Percentiles rank a stretch among this genome's conserved stretches.
phyloP scores from a whole-genome alignment of 2,329 filamentous ascomycete species.

The Neopestalotiopsis clavispora region DNA sequence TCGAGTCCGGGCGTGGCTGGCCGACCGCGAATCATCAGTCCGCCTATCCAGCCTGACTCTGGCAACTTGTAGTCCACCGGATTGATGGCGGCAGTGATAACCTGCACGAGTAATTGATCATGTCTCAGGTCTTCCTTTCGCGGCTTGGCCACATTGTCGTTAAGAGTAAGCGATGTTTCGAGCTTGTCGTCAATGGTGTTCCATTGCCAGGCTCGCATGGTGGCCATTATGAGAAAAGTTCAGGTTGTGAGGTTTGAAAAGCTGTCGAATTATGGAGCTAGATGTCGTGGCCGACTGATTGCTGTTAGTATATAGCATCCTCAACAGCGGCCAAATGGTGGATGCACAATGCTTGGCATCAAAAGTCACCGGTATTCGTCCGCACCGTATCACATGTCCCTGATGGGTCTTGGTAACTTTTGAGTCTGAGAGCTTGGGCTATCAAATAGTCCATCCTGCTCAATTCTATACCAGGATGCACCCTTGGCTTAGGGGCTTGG shows the following conservation, averaged over 20 bases:
- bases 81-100: conserved; percentile 60
- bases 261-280: background rate
- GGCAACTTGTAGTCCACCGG: conserved; percentile 69
- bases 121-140: background rate
- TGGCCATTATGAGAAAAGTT: background rate
- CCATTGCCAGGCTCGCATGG: background rate
- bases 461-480: too few relatives aligned
- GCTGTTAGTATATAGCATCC: background rate
- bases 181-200: background rate
- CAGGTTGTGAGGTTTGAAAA: background rate
- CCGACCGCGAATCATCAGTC: conserved; percentile 39
- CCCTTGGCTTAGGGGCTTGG: too few relatives aligned
- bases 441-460: too few relatives aligned
- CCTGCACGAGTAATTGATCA: conserved; percentile 58
- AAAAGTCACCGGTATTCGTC: background rate
- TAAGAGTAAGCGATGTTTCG: background rate
- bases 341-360: background rate
- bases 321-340: background rate
- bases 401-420: too few relatives aligned
- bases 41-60: conserved; percentile 49
- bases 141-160: background rate
- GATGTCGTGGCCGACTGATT: background rate
- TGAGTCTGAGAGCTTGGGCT: too few relatives aligned
- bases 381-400: background rate
- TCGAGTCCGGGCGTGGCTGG: conserved; percentile 56